Base-by-base conservation (phyloP, 306 rosid genomes). In the Dicorynia guianensis region DNA sequence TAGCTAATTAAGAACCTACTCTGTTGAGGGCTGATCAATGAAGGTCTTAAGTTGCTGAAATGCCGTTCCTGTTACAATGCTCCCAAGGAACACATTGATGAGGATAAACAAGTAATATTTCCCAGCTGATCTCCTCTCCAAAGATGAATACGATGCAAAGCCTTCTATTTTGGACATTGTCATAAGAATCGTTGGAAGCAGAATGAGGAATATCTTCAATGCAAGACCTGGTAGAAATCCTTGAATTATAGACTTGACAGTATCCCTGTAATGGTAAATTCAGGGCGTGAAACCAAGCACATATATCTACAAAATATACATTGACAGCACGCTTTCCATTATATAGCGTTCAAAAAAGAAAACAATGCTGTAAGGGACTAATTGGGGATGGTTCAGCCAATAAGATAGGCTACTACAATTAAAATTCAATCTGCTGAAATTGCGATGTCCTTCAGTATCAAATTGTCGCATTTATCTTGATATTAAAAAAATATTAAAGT, bases 181-280 rank as follows among this genome's bases (percentile, higher is more conserved):
- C 97, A 90, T 91, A 14, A 91, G 82, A 64, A 94, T 63, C 57
- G 47, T 88, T 50, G 98, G 97, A 71, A 94, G 97, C 63, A 90
- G 2, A 39, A 71, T 68, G 19, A 94, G 96, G 76, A 94, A 94
- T 81, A 94, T 65, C 89, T 94, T 94, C 17, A 94, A 81, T 66
- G 89, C 93, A 55, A 91, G 84, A 69, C 98, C 98, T 40, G 98
- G 98, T 58, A 94, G 79, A 87, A 91, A 94, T 67, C 98, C 98
- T 86, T 94, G 95, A 71, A 94, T 79, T 14, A 94, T 63, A 78
- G 93, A 83, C 87, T 83, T 88, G 18, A 91, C 58, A 34, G 83
- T 62, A 11, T 82, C 53, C 86, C 98, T 94, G 94, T 69, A 80
- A 78, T 43, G 70, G 43, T 67, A 74, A 2, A 25, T 69, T 79